Evolutionary conservation across 2,329 filamentous ascomycete species (phyloP).

Genomic region (Sphaerostilbella broomeana): DNA sequence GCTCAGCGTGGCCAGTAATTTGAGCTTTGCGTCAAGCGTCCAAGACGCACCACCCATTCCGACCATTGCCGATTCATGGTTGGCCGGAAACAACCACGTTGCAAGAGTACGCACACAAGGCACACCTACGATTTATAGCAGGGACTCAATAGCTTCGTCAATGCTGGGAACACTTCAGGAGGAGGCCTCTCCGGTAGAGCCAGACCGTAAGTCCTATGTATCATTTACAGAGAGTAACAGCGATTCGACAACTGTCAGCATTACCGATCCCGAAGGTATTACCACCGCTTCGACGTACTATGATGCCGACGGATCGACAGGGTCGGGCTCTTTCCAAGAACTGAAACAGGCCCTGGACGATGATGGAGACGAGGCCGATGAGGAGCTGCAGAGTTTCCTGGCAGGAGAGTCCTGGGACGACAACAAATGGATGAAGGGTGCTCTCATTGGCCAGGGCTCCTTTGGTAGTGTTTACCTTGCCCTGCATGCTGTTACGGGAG

Average conservation of each 20-base stretch:
- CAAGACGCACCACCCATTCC: constrained; percentile 92
- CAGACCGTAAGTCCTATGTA: constrained; percentile 93
- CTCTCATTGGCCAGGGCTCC: constrained; percentile 91
- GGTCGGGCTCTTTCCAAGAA: constrained; percentile 70
- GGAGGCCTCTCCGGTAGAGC: constrained; percentile 80
- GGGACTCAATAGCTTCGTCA: constrained; percentile 84
- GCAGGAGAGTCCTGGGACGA: constrained; percentile 92
- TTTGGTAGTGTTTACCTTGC: constrained; percentile 95
- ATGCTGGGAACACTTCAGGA: constrained; percentile 86
- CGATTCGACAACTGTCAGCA: constrained; percentile 61
- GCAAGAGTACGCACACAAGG: constrained; percentile 42
- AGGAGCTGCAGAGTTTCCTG: constrained; percentile 83
- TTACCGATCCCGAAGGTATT: constrained; percentile 72
- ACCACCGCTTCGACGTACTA: constrained; percentile 71
- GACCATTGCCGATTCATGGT: constrained; percentile 90
- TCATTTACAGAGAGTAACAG: constrained; percentile 72
- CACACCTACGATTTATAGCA: constrained; percentile 44
- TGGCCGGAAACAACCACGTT: constrained; percentile 44
- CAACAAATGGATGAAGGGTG: constrained; percentile 99
- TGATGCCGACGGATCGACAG: constrained; percentile 69
- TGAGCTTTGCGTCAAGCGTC: constrained; percentile 86
- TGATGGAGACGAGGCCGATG: constrained; percentile 86
- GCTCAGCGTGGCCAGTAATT: constrained; percentile 86
- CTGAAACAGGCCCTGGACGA: constrained; percentile 79
- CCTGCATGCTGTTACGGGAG: constrained; percentile 89